Evolutionary conservation across 108 stramenopile species (phyloP), one percentile per base, ranked within the genome.

Genomic region (Pseudonitzschia multiseries): DNA sequence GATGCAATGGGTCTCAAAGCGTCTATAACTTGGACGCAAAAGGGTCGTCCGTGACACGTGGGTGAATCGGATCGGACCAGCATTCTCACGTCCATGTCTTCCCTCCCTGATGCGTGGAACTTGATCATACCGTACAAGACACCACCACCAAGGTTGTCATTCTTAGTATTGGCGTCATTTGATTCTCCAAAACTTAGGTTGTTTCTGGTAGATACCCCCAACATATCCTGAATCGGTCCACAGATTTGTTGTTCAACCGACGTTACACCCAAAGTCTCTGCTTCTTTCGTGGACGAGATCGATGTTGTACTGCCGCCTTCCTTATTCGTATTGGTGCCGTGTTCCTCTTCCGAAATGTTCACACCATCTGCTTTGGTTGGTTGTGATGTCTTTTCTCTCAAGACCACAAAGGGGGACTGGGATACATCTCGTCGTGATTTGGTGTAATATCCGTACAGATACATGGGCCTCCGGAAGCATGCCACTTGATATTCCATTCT

Each of bases 11-110:
- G 69, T 42, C 67, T 68, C 46, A 83, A 73, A 8, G 92, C 86
- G 72, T 95, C 94, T 72, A 86, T 75, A 36, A 95, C 63, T 75
- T 95, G 87, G 53, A 86, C 88, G 62, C 86, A 85, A 84, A 95
- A 95, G 10, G 91, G 91, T 50, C 94, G 43, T 28, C 94, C 94
- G 26, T 76, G 79, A 64, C 76, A 75, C 1, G 40, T 60, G 10
- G 26, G 57, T 66, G 80, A 71, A 43, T 68, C 71, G 15, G 78
- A 80, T 27, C 88, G 86, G 12, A 93, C 44, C 17, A 93, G 56
- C 91, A 93, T 94, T n/a, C 92, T 72, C 15, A 96, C 96, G 73
- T 96, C 92, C 81, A 94, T 87, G 69, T 96, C 96, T 70, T 96
- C 96, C 52, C 96, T 73, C 33, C 96, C 96, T 31, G 86, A 89